A percentile compares a stretch with the other conserved stretches of the same genome.
These are phyloP conservation scores for Poterioochromonas sp. DNA, from an alignment of 352 stramenopile species.

Conservation along the genomic window DNA sequence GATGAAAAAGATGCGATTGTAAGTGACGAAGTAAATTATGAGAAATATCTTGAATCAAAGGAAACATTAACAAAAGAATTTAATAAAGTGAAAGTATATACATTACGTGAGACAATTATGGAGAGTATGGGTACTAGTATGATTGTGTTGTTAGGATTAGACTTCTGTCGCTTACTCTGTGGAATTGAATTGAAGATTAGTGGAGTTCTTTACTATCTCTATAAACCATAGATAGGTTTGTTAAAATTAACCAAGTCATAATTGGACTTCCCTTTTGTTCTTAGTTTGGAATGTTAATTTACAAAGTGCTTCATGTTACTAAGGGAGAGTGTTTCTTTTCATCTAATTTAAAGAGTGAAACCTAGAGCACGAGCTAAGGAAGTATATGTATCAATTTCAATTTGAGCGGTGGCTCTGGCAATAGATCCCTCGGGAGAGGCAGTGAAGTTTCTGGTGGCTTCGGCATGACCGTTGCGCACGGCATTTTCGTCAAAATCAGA, in stretches of 20 bases:
- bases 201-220: conserved; percentile 9
- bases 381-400: conserved; percentile 85
- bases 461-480: conserved; percentile 72
- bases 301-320: no score
- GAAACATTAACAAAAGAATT: conserved; percentile 22
- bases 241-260: no score
- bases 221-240: no score
- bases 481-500: conserved; percentile 85
- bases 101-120: conserved; percentile 55
- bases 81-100: conserved; percentile 16
- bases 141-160: conserved; percentile 66
- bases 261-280: no score
- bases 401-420: conserved; percentile 84
- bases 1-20: conserved; percentile 12
- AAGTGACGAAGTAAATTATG: no score
- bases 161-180: conserved; percentile 58
- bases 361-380: conserved; percentile 78
- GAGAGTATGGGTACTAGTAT: conserved; percentile 57
- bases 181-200: conserved; percentile 37
- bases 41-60: no score
- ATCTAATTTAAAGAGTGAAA: conserved; percentile 38
- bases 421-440: conserved; percentile 62
- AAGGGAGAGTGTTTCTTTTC: no score
- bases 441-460: conserved; percentile 73
- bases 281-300: no score